Base-by-base conservation (phyloP, 1,139 yeast species). In the Kurtzmaniella quercitrusa region DNA sequence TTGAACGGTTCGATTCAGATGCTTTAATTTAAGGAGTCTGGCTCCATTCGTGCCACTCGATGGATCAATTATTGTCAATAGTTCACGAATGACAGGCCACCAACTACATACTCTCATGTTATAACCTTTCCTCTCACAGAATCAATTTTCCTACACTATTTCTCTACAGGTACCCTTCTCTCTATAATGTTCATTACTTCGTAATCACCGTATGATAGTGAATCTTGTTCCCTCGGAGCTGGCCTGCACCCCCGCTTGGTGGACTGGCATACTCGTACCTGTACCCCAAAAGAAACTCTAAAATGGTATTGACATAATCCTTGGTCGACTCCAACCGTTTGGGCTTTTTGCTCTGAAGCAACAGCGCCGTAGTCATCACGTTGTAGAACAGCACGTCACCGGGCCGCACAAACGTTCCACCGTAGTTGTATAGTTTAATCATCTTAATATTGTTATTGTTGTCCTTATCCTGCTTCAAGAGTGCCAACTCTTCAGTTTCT, bases 401-500 rank as follows among this genome's bases (percentile, higher is more conserved):
- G 1, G 46, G 41, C 25, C 33, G 41, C 31, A 44, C 37, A 34
- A 44, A 44, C 10, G 46, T 44, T 2, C 46, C 46, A 8, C 46
- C 46, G 21, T 44, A 44, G 23, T 44, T 44, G 34, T 44, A 44
- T 27, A 44, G 41, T 24, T 91, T 89, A 58, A 90, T 83, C 52
- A 93, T 74, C 62, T 90, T 90, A 54, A 90, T 85, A 25, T 44
- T 44, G 19, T 43, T 40, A 25, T 38, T 41, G 33, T 37, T 37
- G 24, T 16, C 38, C 12, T 38, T 41, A 11, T 45, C 46, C 7
- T n/a, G 37, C 24, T 41, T 44, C 9, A 38, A 24, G 62, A 86
- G 91, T 0, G 97, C 86, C 51, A 86, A 66, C 43, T 82, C 82
- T 37, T 88, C 95, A 25, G 62, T 60, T 3, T 59, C 65, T 29